Conservation (phyloP, 768 basidiomycete species). For the Hygrophoropsis aurantiaca region DNA sequence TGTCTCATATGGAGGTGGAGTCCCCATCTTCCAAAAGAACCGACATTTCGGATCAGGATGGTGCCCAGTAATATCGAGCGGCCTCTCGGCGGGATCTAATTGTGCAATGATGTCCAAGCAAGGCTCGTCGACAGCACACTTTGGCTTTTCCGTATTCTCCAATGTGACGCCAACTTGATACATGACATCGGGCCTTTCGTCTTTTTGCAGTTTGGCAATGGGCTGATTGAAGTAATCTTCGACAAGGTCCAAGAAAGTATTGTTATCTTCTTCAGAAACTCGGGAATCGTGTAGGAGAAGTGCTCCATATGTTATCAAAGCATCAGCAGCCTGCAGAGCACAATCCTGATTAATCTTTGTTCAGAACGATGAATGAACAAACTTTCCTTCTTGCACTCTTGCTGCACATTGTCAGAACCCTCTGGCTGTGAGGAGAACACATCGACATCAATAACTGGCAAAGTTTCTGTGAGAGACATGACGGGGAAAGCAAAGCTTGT, state of each 20-base stretch:
- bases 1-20: slow-evolving; percentile 73
- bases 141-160: slow-evolving; percentile 94
- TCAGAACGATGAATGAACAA: slow-evolving; percentile 1
- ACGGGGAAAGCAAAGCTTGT: slow-evolving; percentile 23
- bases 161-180: slow-evolving; percentile 95
- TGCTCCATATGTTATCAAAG: slow-evolving; percentile 83
- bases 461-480: slow-evolving; percentile 45
- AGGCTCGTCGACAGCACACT: slow-evolving; percentile 79
- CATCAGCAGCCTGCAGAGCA: slow-evolving; percentile 67
- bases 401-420: slow-evolving; percentile 45
- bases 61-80: slow-evolving; percentile 79
- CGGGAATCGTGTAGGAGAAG: slow-evolving; percentile 84
- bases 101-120: slow-evolving; percentile 78
- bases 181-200: slow-evolving; percentile 81
- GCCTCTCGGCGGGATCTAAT: slow-evolving; percentile 77
- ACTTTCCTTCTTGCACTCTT: slow-evolving; percentile 67
- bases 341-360: slow-evolving; percentile 1
- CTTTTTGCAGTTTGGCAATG: slow-evolving; percentile 56
- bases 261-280: slow-evolving; percentile 80
- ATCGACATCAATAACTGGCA: slow-evolving; percentile 81
- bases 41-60: slow-evolving; percentile 92
- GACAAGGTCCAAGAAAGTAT: slow-evolving; percentile 79
- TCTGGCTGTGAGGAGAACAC: slow-evolving; percentile 52
- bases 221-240: slow-evolving; percentile 93
- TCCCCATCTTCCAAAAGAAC: slow-evolving; percentile 88